Conservation (phyloP, 2,329 filamentous ascomycete genomes). For the Aspergillus pseudoglaucus region DNA sequence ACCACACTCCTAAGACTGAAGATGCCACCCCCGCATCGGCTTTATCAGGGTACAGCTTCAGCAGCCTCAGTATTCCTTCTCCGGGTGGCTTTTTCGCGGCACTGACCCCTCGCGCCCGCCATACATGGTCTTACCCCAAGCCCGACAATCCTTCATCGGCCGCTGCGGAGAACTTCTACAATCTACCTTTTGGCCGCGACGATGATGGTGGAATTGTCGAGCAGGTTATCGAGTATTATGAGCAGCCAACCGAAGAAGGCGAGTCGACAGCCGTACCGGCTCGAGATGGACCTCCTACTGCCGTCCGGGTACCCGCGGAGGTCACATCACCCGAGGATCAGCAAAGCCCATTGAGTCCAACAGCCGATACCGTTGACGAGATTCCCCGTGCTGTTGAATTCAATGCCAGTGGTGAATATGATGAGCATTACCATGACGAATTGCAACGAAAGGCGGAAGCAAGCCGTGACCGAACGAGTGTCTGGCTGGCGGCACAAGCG, state of each 20-base stretch:
- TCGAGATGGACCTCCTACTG: slow-evolving; percentile 28
- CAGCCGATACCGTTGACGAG: slow-evolving; percentile 36
- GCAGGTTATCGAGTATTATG: slow-evolving; percentile 57
- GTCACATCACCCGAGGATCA: slow-evolving; percentile 21
- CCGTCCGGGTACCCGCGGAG: slow-evolving; percentile 44
- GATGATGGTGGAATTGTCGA: slow-evolving; percentile 51
- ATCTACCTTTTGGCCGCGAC: slow-evolving; percentile 62
- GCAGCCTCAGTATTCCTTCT: slow-evolving; percentile 79
- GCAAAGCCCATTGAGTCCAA: slow-evolving; percentile 22
- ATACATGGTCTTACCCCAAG: slow-evolving; percentile 69
- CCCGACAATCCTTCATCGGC: slow-evolving; percentile 68
- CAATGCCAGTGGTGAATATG: slow-evolving; percentile 58
- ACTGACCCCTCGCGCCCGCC: slow-evolving; percentile 65
- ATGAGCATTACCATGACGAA: slow-evolving; percentile 67
- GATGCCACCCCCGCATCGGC: slow-evolving; percentile 47
- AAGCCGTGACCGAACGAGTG: slow-evolving; percentile 76
- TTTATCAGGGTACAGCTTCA: slow-evolving; percentile 63
- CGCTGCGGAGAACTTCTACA: slow-evolving; percentile 88
- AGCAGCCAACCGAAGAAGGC: slow-evolving; percentile 29
- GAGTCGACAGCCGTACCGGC: slow-evolving; percentile 30
- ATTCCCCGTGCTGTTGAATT: slow-evolving; percentile 51
- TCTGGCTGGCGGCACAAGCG: slow-evolving; percentile 80
- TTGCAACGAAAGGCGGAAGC: slow-evolving; percentile 63
- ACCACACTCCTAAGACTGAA: slow-evolving; percentile 40
- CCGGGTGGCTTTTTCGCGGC: slow-evolving; percentile 88